phyloP scores from a whole-genome alignment of 305 asterid genomes.

The Fraxinus nigra region DNA sequence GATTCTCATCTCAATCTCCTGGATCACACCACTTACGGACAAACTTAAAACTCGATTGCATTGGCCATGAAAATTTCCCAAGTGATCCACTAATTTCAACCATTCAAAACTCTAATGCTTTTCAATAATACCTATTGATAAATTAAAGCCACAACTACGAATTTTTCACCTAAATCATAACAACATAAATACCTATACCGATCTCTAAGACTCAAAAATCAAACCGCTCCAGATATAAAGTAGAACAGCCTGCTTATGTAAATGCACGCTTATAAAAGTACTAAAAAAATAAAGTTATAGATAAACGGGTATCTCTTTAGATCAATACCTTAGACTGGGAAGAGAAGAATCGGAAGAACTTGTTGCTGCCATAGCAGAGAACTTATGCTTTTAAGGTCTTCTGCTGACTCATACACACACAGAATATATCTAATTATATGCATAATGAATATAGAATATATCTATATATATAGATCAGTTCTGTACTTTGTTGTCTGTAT shows the following conservation, averaged over 20 bases:
- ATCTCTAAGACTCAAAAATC: neutral
- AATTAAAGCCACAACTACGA: neutral
- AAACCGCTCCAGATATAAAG: neutral
- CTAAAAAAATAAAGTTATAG: neutral
- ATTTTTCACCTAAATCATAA: neutral
- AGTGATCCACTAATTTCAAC: neutral
- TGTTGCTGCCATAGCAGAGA: constrained; percentile 22
- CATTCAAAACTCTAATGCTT: neutral
- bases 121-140: neutral
- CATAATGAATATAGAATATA: too few species aligned
- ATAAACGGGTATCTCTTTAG: neutral
- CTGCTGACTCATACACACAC: neutral
- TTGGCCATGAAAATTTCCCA: neutral
- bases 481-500: too few species aligned
- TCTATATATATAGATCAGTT: too few species aligned
- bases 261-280: neutral
- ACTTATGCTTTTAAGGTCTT: neutral
- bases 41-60: neutral
- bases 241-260: neutral
- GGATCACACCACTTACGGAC: neutral
- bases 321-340: constrained; percentile 26
- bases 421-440: too few species aligned
- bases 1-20: neutral
- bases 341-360: constrained; percentile 17
- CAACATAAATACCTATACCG: neutral